Evolutionary conservation across 805 yeast species (phyloP).

Genomic region (Saturnispora mendoncae): DNA sequence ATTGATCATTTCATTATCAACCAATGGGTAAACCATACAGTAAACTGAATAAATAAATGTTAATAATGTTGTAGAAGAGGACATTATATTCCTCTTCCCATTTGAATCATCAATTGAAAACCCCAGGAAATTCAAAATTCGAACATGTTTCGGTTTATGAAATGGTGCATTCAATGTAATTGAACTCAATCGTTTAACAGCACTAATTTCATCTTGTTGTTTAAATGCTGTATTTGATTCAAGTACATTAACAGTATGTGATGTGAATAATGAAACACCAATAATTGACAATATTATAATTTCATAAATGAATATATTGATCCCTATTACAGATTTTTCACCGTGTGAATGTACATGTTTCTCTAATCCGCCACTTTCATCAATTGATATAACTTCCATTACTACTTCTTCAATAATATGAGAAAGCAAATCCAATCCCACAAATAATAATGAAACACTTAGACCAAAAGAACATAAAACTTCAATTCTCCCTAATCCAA

Average conservation of each 20-base stretch:
- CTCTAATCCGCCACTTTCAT: constrained; percentile 8
- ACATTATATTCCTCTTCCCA: constrained; percentile 14
- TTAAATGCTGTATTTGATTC: constrained; percentile 1
- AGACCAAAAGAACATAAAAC: constrained; percentile 82
- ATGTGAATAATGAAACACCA: constrained; percentile 28
- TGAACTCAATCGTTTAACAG: constrained; percentile 22
- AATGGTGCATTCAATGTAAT: constrained; percentile 22
- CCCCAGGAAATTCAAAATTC: constrained; percentile 6
- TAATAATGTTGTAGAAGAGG: constrained; percentile 37
- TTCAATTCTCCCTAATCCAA: constrained; percentile 88
- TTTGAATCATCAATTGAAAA: constrained; percentile 3
- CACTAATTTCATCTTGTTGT: neutral
- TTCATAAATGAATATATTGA: constrained; percentile 27
- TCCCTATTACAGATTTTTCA: no score
- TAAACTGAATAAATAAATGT: constrained; percentile 30
- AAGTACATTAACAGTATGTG: constrained; percentile 18
- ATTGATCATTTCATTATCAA: constrained; percentile 17
- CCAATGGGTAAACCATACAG: constrained; percentile 26
- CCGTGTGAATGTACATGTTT: constrained; percentile 22
- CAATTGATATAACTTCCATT: constrained; percentile 28
- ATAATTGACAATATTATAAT: constrained; percentile 21
- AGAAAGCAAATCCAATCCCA: constrained; percentile 80
- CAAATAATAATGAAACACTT: constrained; percentile 76
- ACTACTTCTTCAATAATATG: constrained; percentile 78
- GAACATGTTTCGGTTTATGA: constrained; percentile 9